Evolutionary conservation across 495 filamentous ascomycete genomes (phyloP), one percentile per base, ranked within the genome.

Genomic region (Talaromyces stipitatus): DNA sequence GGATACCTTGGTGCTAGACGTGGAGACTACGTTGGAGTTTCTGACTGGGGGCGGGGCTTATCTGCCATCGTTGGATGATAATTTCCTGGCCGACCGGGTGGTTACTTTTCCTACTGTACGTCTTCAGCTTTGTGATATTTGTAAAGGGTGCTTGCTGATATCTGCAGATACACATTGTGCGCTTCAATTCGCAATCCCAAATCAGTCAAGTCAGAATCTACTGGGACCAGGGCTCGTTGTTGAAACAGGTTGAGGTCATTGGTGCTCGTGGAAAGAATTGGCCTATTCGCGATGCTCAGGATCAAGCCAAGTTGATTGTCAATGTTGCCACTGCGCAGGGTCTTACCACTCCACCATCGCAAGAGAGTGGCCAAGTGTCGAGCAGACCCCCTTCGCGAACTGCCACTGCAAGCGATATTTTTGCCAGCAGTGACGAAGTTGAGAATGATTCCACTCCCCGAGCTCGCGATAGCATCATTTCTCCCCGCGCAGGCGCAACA

Each of bases 211-310:
- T 96, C 61, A 87, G 91, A 54, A 83, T 92, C 58, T 88, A 87
- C 69, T 98, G 94, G 94, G 94, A 98, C 67, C 95, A 97, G 71
- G 92, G 84, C 24, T 90, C 90, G 53, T 81, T 97, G 8, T 79
- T 98, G 58, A 97, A 94, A 72, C 86, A 92, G 66, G 82, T 97
- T 53, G 91, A 96, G 62, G 85, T 96, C 28, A 97, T 98, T 71
- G 94, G 94, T 56, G 82, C 83, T 61, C 85, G 88, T 24, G 89
- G 87, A 46, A 87, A 85, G 64, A 90, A 87, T 66, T 98, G 94
- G 94, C 94, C 94, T 18, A 92, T 98, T 69, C 88, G 85, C 58
- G 91, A 96, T 65, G 88, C 87, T 56, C 86, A 83, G 61, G 91
- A 95, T 23, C 94, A 97, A 70, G 78, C 84, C 43, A 85, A 80